Base-by-base conservation (phyloP, 345 rosid genomes). In the Cardamine occulta region DNA sequence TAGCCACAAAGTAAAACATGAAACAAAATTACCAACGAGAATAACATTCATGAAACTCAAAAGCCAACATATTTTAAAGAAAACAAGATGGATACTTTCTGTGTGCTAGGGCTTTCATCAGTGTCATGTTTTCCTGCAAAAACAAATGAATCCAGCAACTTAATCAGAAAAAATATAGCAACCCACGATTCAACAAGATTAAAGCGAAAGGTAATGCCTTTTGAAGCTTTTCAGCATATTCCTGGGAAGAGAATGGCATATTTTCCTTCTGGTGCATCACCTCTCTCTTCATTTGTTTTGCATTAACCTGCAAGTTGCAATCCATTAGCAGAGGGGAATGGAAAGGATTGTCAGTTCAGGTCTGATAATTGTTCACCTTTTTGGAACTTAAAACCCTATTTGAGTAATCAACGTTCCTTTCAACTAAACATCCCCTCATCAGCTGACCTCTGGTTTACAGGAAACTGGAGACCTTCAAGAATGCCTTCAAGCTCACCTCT, bases 91-190 rank as follows among this genome's bases (percentile, higher is more conserved):
- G 74, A 68, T 89, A 86, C 93, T 85, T 88, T 80, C 86, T 81
- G 24, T 88, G 88, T 7, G 80, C 79, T 5, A 89, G 56, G 40
- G 78, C 80, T 82, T 80, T 87, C 84, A 81, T 72, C 77, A 88
- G 70, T 47, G 68, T 68, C 86, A 83, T 70, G 70, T 86, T 84
- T 69, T 91, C 89, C 89, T 87, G 88, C 53, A 69, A 65, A 65
- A 68, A 15, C 7, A 13, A 80, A 64, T 58, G 54, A 72, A 31
- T 24, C 18, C 72, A 70, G 18, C 57, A 73, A 15, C 28, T 13
- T 40, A 64, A 17, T 73, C 51, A 81, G 68, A 19, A 11, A 19
- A 32, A 72, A 24, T n/a, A 7, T 7, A 51, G 44, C 4, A 17
- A 11, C 24, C 12, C 35, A 37, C 21, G 26, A 63, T 4, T 24